Base-by-base conservation (phyloP, 495 filamentous ascomycete species). In the Neurospora cerealis region DNA sequence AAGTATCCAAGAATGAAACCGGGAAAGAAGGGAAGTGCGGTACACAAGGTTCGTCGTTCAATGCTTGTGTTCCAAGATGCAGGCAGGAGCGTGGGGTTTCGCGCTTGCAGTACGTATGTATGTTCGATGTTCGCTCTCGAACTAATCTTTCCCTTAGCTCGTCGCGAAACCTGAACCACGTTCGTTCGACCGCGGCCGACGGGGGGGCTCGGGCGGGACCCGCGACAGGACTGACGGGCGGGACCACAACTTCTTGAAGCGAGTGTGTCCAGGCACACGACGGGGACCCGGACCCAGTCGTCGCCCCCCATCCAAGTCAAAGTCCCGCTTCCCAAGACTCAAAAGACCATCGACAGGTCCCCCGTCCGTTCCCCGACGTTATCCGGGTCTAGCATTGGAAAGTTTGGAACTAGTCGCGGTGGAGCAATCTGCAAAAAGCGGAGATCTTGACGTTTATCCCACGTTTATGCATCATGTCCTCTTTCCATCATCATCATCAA, bases 391-490 rank as follows among this genome's bases (percentile, higher is more conserved):
- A 42, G 41, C 41, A 42, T 42, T 42, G 41, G 40, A 44, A 44
- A 44, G 42, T 21, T 48, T 48, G 44, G 21, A 54, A 54, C 46
- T 60, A 60, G 48, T 60, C 21, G 48, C 48, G 48, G 48, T 60
- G 48, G 48, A 60, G 48, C 48, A 60, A 60, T 15, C 69, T 24
- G 74, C 34, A 60, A 77, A 76, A 77, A 76, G 75, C 75, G 75
- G 74, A 75, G 75, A 70, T 71, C 17, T 62, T 71, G 70, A 36
- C 72, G 69, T 69, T 71, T 48, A 28, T 34, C 28, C 32, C 66
- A 38, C 17, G 13, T 69, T 34, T 11, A 34, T 69, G 28, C 66
- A 69, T 34, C 24, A 62, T 36, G 24, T 72, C 21, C 32, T 60
- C 19, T n/a, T 41, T 28, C 44, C 48, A 10, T 38, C 37, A 38